Evolutionary conservation across 1,284 basidiomycete species (phyloP).

Genomic region (Somion occarium): DNA sequence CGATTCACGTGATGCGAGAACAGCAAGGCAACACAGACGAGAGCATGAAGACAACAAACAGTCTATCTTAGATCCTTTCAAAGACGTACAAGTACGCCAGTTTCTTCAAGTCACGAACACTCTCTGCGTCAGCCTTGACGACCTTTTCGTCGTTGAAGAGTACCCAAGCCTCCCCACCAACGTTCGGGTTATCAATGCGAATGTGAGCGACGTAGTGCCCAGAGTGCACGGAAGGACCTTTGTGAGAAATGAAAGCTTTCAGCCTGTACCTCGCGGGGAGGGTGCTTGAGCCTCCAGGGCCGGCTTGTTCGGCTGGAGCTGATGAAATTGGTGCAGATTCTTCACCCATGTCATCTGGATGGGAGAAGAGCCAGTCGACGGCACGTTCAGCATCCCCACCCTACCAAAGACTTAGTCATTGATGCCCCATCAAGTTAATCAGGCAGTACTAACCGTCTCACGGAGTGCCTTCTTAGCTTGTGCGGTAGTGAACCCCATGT

Average conservation of each 20-base stretch:
- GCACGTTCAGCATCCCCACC: conserved; percentile 78
- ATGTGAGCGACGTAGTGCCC: conserved; percentile 93
- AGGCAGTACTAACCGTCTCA: conserved; percentile 61
- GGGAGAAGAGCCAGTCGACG: conserved; percentile 96
- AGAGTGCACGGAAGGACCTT: conserved; percentile 91
- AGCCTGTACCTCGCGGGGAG: conserved; percentile 80
- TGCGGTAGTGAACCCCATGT: conserved; percentile 89
- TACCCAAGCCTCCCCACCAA: conserved; percentile 61
- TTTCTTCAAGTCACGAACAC: conserved; percentile 67
- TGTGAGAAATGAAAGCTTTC: conserved; percentile 95
- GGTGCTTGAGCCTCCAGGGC: conserved; percentile 42
- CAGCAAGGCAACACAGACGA: no score
- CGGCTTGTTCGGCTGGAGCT: conserved; percentile 15
- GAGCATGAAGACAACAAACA: neutral
- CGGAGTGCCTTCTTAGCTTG: conserved; percentile 88
- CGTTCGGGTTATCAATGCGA: conserved; percentile 27
- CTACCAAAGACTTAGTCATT: conserved; percentile 31
- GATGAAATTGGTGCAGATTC: conserved; percentile 22
- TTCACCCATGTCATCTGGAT: conserved; percentile 85
- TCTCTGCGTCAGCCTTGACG: conserved; percentile 76
- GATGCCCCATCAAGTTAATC: neutral
- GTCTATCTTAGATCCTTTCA: conserved; percentile 45
- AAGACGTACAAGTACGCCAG: conserved; percentile 90
- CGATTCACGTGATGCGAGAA: no score
- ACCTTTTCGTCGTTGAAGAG: conserved; percentile 97